phyloP scores from a whole-genome alignment of 208 protist species.

The Naegleria gruberi region DNA sequence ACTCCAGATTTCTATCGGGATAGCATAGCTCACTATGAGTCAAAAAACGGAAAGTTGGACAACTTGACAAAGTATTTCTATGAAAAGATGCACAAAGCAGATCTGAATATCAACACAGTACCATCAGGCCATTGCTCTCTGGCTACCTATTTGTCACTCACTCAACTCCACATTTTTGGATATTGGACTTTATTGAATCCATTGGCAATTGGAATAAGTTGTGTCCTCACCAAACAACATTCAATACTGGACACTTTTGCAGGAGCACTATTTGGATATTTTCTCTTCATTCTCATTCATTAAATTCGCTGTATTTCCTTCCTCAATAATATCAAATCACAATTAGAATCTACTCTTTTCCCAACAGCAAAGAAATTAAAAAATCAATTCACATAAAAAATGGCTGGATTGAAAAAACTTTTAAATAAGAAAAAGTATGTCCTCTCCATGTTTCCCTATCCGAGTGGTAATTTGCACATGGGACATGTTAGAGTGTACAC shows the following conservation, averaged over 20 bases:
- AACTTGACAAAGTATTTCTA: neutral
- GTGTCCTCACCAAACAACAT: neutral
- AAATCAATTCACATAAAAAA: no score
- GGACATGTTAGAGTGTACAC: conserved; percentile 26
- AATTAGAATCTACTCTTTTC: no score
- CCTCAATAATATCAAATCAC: no score
- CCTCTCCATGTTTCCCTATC: conserved; percentile 23
- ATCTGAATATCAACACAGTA: neutral
- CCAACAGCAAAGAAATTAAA: no score
- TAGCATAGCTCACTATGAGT: neutral
- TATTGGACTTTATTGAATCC: neutral
- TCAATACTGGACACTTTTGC: neutral
- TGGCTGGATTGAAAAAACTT: no score
- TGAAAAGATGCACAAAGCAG: neutral
- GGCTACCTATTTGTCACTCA: neutral
- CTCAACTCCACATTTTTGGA: neutral
- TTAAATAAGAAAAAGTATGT: neutral
- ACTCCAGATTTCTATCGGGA: neutral
- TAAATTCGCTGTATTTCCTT: no score
- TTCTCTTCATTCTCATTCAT: neutral
- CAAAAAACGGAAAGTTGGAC: neutral
- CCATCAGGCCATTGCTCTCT: neutral
- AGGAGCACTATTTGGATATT: neutral
- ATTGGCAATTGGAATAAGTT: neutral
- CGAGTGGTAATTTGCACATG: conserved; percentile 17